phyloP scores from a whole-genome alignment of 495 filamentous ascomycete species.

The Lichina pygmaea region DNA sequence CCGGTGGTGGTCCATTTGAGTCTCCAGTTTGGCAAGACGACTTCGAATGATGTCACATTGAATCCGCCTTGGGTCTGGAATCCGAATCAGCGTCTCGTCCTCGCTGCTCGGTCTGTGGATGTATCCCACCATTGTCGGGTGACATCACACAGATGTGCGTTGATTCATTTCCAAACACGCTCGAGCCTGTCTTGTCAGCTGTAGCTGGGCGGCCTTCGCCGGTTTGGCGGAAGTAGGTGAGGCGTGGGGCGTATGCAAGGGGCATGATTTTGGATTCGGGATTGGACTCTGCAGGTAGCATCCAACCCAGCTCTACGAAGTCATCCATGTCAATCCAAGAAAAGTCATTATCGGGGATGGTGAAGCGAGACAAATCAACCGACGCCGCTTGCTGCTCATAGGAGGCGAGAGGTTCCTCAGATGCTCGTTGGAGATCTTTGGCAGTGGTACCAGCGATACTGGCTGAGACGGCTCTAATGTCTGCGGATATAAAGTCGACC shows the following conservation, averaged over 20 bases:
- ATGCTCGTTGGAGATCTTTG: constrained; percentile 42
- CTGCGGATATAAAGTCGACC: constrained; percentile 73
- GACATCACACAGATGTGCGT: constrained; percentile 93
- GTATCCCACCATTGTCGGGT: constrained; percentile 31
- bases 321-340: constrained; percentile 99
- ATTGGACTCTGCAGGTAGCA: constrained; percentile 68
- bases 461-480: constrained; percentile 82
- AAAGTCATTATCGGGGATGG: constrained; percentile 78
- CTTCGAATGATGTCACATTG: constrained; percentile 64
- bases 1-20: constrained; percentile 49
- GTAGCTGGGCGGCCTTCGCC: constrained; percentile 50
- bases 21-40: constrained; percentile 47
- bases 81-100: background rate
- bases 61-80: constrained; percentile 51
- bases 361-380: constrained; percentile 67
- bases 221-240: constrained; percentile 96
- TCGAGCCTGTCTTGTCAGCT: constrained; percentile 41
- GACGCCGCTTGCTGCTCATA: constrained; percentile 23
- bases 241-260: constrained; percentile 69
- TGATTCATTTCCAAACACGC: constrained; percentile 71
- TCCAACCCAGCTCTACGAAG: constrained; percentile 93
- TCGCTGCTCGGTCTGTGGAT: background rate
- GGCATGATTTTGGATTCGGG: constrained; percentile 85
- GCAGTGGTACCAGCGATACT: constrained; percentile 53
- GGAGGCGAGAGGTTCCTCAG: constrained; percentile 25